phyloP scores from a whole-genome alignment of 2,329 filamentous ascomycete genomes.

The Aquanectria penicillioides region DNA sequence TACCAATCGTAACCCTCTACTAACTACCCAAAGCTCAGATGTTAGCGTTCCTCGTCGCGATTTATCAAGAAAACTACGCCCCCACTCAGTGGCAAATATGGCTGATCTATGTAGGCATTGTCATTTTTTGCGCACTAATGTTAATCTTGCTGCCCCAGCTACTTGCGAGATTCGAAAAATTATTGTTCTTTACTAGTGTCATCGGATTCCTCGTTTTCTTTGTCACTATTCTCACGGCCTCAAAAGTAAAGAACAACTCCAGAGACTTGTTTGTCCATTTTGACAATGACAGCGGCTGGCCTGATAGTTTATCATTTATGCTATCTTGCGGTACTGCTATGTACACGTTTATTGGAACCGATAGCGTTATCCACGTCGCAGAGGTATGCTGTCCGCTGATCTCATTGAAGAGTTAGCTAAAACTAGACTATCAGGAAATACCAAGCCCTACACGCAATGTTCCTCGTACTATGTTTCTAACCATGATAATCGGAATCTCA shows the following conservation, averaged over 20 bases:
- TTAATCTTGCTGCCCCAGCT: background rate
- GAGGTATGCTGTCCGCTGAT: too few species aligned
- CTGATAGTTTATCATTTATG: background rate
- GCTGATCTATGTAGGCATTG: background rate
- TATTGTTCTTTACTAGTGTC: background rate
- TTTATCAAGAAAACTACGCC: background rate
- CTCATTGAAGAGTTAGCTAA: too few species aligned
- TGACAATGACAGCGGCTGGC: conserved; percentile 3
- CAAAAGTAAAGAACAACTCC: background rate
- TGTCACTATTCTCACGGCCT: background rate
- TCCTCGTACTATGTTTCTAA: too few species aligned
- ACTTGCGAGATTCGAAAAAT: background rate
- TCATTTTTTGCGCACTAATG: background rate
- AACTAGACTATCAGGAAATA: too few species aligned
- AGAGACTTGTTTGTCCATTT: background rate
- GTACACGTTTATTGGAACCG: background rate
- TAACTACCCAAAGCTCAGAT: background rate
- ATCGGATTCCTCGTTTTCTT: background rate
- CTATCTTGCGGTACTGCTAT: background rate
- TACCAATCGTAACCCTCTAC: background rate
- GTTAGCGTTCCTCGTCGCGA: background rate
- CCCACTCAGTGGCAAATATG: background rate
- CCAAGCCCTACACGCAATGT: too few species aligned
- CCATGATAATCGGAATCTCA: too few species aligned
- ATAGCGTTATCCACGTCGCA: too few species aligned